phyloP scores from a whole-genome alignment of 345 rosid genomes.

The Salix arbutifolia region DNA sequence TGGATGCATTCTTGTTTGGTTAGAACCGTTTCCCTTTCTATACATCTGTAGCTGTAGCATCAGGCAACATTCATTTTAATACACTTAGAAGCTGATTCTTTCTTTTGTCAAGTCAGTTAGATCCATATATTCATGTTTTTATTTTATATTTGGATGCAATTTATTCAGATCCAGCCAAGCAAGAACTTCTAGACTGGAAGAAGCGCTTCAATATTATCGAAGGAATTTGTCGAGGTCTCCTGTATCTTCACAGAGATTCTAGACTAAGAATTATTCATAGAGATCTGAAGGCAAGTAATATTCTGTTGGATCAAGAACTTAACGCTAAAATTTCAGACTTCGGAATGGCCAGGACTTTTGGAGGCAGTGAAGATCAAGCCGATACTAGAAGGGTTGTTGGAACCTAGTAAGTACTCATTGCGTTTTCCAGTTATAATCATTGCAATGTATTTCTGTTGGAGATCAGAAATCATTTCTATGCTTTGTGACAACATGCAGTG shows the following conservation, averaged over 20 bases:
- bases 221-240: conserved; percentile 20
- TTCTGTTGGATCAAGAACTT: conserved; percentile 24
- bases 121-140: not conserved
- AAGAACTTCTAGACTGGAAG: conserved; percentile 9
- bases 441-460: too few species aligned
- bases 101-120: not conserved
- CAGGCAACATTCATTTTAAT: too few species aligned
- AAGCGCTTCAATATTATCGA: conserved; percentile 18
- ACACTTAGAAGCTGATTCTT: too few species aligned
- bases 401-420: conserved; percentile 19
- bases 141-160: not conserved
- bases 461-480: too few species aligned
- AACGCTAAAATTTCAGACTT: conserved; percentile 36
- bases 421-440: too few species aligned
- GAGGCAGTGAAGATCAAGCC: conserved; percentile 17
- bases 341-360: conserved; percentile 36
- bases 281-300: conserved; percentile 31
- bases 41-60: not conserved
- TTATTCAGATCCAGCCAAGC: conserved; percentile 2
- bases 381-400: conserved; percentile 26
- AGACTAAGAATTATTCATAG: conserved; percentile 28
- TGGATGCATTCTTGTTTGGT: conserved; percentile 34
- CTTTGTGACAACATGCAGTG: not conserved
- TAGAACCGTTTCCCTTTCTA: not conserved
- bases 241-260: conserved; percentile 32